Evolutionary conservation across 2,329 filamentous ascomycete genomes (phyloP), one percentile per base, ranked within the genome.

Genomic region (Parascedosporium putredinis): DNA sequence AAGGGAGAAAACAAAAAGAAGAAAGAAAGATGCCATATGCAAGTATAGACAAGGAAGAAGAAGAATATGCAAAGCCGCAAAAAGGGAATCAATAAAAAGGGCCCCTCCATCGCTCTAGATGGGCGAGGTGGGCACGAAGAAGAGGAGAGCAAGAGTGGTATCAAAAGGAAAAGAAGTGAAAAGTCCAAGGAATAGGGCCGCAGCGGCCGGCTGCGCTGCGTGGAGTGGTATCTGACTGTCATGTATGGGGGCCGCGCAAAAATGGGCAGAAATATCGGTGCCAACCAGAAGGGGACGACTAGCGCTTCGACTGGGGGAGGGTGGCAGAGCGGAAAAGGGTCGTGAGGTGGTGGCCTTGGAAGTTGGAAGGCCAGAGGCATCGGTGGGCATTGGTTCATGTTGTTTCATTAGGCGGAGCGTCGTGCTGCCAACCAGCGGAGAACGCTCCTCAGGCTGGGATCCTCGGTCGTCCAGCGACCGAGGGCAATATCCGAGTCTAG

Each of bases 401-500:
- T 25, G 45, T 33, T 12, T 6, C n/a, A 40, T 50, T 38, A 51
- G 34, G 52, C 51, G 2, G 49, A 52, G 40, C 58, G 64, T 49
- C 69, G 65, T 49, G 68, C 67, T 50, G 73, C 70, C 48, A 83
- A 63, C 79, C 79, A 83, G 62, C 76, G 72, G 60, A 76, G 71
- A 51, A 83, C 73, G 45, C 71, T 67, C 49, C 74, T 68, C 48
- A 81, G 64, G 55, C 72, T 76, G 2, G 79, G 79, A 59, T 83
- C 79, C 59, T 83, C 79, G 54, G 66, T 70, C 57, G 73, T 79
- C 79, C 79, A 84, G 65, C 78, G 76, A 58, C 76, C 76, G 64
- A 76, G 71, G 50, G 62, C 59, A 23, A 72, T 64, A 59, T 83
- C 79, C 18, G 72, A 72, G 31, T 65, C 60, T 53, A 73, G 70